Evolutionary conservation across 129 eudicot genomes (phyloP).

Genomic region (Tagetes erecta): DNA sequence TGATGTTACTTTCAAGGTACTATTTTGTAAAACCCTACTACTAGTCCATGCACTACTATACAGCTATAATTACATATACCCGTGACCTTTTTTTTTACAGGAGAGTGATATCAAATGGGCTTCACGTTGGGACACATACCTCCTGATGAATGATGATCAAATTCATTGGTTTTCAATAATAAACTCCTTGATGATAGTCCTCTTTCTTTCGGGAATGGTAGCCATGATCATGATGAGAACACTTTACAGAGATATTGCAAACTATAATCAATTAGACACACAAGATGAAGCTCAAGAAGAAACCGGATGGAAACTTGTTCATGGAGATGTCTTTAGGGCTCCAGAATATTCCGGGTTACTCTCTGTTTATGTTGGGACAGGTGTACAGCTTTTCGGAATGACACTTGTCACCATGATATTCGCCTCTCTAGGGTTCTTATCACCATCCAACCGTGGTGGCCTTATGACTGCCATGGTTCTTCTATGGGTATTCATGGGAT

Average conservation of each 20-base stretch:
- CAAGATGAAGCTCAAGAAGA: conserved; percentile 98
- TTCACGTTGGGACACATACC: conserved; percentile 96
- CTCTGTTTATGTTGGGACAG: conserved; percentile 84
- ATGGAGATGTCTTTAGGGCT: conserved; percentile 69
- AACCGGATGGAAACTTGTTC: conserved; percentile 97
- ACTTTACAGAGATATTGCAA: conserved; percentile 79
- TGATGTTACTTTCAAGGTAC: conserved; percentile 92
- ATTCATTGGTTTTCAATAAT: conserved; percentile 94
- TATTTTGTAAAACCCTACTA: neutral
- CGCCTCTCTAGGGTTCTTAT: conserved; percentile 81
- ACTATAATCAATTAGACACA: conserved; percentile 60
- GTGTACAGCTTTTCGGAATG: conserved; percentile 80
- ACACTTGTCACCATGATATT: conserved; percentile 93
- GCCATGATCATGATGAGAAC: conserved; percentile 99
- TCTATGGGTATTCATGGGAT: conserved; percentile 92
- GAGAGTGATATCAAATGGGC: conserved; percentile 97
- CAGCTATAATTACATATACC: neutral
- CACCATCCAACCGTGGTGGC: conserved; percentile 94
- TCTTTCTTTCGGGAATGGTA: conserved; percentile 92
- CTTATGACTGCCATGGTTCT: conserved; percentile 97
- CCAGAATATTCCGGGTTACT: conserved; percentile 66
- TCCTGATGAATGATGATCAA: conserved; percentile 95
- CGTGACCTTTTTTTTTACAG: conserved; percentile 34
- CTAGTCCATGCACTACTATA: conserved; percentile 11
- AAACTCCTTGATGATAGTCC: conserved; percentile 90